Conservation (phyloP, 371 early-diverging fungal species). For the Mucor indicus region DNA sequence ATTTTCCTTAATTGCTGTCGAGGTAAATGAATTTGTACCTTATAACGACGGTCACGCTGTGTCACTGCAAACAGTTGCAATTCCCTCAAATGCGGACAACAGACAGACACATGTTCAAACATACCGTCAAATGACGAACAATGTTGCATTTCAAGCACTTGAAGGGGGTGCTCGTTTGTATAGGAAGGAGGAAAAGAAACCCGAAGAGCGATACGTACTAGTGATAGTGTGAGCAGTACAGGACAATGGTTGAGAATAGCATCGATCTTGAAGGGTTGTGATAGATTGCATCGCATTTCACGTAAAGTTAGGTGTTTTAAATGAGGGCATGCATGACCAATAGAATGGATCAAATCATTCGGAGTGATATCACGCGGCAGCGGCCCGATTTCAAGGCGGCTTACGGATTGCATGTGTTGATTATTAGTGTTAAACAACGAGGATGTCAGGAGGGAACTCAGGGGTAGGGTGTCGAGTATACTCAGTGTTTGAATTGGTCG, state of each 20-base stretch:
- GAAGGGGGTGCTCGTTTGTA: slow-evolving; percentile 3
- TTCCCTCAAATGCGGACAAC: slow-evolving; percentile 2
- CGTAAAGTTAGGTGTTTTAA: not conserved
- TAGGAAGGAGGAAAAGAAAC: not conserved
- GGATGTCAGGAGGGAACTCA: slow-evolving; percentile 1
- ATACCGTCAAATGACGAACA: slow-evolving; percentile 15
- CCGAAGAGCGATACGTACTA: slow-evolving; percentile 11
- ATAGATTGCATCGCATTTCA: slow-evolving; percentile 9
- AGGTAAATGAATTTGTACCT: slow-evolving; percentile 11
- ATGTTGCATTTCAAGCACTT: slow-evolving; percentile 6
- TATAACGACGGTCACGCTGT: slow-evolving; percentile 15
- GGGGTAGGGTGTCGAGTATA: too few species aligned
- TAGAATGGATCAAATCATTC: slow-evolving; percentile 1
- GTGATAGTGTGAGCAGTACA: not conserved
- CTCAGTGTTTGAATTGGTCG: too few species aligned
- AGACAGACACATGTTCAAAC: slow-evolving; percentile 7
- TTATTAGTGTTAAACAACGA: slow-evolving; percentile 5
- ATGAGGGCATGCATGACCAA: slow-evolving; percentile 9
- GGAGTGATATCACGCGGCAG: slow-evolving; percentile 6
- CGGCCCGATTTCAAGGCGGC: slow-evolving; percentile 7
- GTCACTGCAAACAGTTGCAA: slow-evolving; percentile 7
- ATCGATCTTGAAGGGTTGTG: slow-evolving; percentile 7
- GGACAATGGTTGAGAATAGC: slow-evolving; percentile 10
- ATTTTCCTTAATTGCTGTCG: slow-evolving; percentile 4
- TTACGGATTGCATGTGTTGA: not conserved